These are phyloP conservation scores for Fraxinus greggii DNA, from an alignment of 305 asterid species.

Conservation along the genomic window DNA sequence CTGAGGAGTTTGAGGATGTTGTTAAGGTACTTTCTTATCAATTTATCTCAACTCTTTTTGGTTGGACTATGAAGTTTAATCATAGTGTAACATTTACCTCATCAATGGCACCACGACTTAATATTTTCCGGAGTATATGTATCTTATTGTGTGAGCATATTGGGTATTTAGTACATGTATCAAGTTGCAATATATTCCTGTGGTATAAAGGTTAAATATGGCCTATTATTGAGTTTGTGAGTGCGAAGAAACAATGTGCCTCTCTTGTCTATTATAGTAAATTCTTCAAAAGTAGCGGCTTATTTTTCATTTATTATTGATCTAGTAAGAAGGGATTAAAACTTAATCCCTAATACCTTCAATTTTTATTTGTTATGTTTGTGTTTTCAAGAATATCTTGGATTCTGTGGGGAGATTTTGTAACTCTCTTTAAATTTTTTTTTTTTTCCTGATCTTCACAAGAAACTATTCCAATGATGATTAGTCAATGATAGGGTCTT, in stretches of 20 bases:
- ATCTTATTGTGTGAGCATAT: background rate
- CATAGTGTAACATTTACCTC: background rate
- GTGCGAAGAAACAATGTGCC: background rate
- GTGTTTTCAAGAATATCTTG: background rate
- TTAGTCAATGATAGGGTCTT: slow-evolving; percentile 47
- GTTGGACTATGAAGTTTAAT: background rate
- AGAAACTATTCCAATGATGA: slow-evolving; percentile 15
- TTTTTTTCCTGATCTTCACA: background rate
- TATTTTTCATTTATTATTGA: background rate
- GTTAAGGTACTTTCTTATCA: slow-evolving; percentile 58
- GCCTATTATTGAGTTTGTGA: background rate
- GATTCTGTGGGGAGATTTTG: background rate
- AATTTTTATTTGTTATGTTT: background rate
- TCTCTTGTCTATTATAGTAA: background rate
- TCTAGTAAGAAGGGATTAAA: background rate
- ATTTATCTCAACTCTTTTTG: background rate
- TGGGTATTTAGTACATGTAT: background rate
- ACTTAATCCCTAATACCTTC: background rate
- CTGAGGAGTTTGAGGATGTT: slow-evolving; percentile 89
- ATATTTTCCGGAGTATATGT: background rate
- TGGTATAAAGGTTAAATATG: background rate
- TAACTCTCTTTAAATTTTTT: background rate
- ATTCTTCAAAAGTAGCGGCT: background rate
- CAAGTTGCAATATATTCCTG: background rate
- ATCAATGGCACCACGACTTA: background rate